A percentile compares a stretch with the other conserved stretches of the same genome.
Conservation (phyloP, 257 asterid genomes). For the Haberlea rhodopensis region DNA sequence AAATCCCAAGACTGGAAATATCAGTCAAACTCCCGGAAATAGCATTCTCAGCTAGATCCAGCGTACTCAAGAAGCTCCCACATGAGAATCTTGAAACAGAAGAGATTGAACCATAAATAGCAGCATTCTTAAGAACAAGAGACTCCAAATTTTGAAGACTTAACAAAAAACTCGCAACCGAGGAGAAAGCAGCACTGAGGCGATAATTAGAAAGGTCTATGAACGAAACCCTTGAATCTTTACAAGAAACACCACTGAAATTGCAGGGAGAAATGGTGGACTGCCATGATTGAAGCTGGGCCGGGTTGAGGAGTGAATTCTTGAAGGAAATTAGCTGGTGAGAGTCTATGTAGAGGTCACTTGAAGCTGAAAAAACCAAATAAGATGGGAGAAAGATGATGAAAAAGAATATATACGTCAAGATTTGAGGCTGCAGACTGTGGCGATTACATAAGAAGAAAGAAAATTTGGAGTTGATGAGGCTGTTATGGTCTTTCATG, state of each 20-base stretch:
- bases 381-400: slow-evolving; percentile 19
- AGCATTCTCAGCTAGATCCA: slow-evolving; percentile 81
- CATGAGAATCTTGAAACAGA: slow-evolving; percentile 48
- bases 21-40: slow-evolving; percentile 69
- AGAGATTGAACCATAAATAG: slow-evolving; percentile 54
- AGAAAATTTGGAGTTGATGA: slow-evolving; percentile 22
- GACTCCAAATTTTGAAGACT: slow-evolving; percentile 47
- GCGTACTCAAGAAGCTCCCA: slow-evolving; percentile 24
- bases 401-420: slow-evolving; percentile 2
- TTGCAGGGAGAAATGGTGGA: slow-evolving; percentile 55
- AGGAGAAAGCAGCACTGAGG: slow-evolving; percentile 49
- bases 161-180: slow-evolving; percentile 45
- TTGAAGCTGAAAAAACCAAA: slow-evolving; percentile 25
- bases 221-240: slow-evolving; percentile 48
- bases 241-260: slow-evolving; percentile 65
- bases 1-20: slow-evolving; percentile 44
- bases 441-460: slow-evolving; percentile 18
- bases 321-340: slow-evolving; percentile 73
- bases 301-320: slow-evolving; percentile 46
- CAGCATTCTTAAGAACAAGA: slow-evolving; percentile 55
- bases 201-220: slow-evolving; percentile 54
- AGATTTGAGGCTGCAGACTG: neutral
- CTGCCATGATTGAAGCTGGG: slow-evolving; percentile 55
- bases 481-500: slow-evolving; percentile 39
- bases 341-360: slow-evolving; percentile 39